Conservation (phyloP, 179 eudicot species). For the Patellifolia procumbens region DNA sequence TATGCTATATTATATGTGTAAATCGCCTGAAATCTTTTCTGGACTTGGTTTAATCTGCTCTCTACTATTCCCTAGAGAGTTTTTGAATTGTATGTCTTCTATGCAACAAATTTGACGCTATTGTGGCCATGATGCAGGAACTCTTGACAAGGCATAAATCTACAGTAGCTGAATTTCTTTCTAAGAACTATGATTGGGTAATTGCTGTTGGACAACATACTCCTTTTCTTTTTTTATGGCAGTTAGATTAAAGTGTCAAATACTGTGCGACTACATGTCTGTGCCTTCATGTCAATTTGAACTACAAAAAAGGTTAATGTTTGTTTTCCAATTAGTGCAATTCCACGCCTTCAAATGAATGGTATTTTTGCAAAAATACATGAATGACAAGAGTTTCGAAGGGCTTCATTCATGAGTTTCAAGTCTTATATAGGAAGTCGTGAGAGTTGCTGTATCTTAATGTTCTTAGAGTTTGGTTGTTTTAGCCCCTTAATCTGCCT, state of each 20-base stretch:
- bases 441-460: background rate
- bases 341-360: background rate
- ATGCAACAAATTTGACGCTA: background rate
- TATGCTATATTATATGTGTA: background rate
- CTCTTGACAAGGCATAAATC: constrained; percentile 95
- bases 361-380: background rate
- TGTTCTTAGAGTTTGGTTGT: background rate
- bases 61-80: background rate
- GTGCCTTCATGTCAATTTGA: background rate
- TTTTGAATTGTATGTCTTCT: background rate
- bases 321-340: background rate
- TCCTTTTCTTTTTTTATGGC: background rate
- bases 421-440: background rate
- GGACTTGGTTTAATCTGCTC: background rate
- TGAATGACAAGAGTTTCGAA: background rate
- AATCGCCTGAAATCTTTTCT: background rate
- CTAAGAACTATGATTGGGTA: constrained; percentile 94
- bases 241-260: background rate
- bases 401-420: background rate
- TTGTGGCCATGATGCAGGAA: constrained; percentile 56
- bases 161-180: constrained; percentile 91
- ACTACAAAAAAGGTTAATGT: background rate
- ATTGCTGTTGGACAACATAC: constrained; percentile 2
- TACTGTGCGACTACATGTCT: background rate
- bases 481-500: background rate